Conservation (phyloP, 1,284 basidiomycete genomes). For the Fomitiporia mediterranea region DNA sequence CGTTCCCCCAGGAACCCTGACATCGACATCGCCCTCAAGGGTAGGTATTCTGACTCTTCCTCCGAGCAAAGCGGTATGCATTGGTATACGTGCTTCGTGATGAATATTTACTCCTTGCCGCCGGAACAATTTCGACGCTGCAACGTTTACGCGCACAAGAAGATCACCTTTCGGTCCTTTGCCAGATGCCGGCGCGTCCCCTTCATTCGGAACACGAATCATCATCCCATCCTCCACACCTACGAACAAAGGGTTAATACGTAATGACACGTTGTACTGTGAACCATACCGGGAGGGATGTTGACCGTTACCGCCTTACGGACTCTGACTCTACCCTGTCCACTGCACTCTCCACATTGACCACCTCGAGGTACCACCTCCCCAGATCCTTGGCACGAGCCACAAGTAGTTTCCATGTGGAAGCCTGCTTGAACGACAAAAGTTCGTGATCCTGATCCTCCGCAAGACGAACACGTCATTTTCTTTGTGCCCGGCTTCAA, state of each 20-base stretch:
- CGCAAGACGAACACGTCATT: constrained; percentile 76
- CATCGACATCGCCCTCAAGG: constrained; percentile 93
- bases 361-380: constrained; percentile 74
- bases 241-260: constrained; percentile 29
- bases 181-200: constrained; percentile 82
- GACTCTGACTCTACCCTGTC: constrained; percentile 83
- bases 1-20: constrained; percentile 89
- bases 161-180: constrained; percentile 82
- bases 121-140: constrained; percentile 80
- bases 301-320: constrained; percentile 79
- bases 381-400: constrained; percentile 81
- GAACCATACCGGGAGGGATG: constrained; percentile 73
- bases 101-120: constrained; percentile 92
- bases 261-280: constrained; percentile 15
- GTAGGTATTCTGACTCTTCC: constrained; percentile 93
- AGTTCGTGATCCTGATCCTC: constrained; percentile 84
- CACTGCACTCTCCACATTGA: constrained; percentile 79
- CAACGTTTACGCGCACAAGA: constrained; percentile 83
- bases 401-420: constrained; percentile 95
- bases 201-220: constrained; percentile 78
- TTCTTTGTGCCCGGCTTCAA: constrained; percentile 86
- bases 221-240: constrained; percentile 98
- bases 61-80: constrained; percentile 89
- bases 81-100: constrained; percentile 87
- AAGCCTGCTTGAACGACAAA: constrained; percentile 94